phyloP scores from a whole-genome alignment of 257 asterid species.

The Solanum chmielewskii region DNA sequence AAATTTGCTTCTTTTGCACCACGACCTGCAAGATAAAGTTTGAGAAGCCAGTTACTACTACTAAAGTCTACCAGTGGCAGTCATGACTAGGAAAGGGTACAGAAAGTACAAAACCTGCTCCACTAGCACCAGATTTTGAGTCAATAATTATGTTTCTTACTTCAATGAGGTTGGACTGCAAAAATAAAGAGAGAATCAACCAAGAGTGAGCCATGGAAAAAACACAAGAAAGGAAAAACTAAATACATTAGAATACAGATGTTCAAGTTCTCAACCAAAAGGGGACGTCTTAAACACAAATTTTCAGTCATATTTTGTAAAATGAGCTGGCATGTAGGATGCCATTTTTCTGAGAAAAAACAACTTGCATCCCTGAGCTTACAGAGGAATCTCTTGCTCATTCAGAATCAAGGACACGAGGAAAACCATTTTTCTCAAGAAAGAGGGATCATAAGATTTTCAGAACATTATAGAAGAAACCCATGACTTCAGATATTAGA shows the following conservation, averaged over 20 bases:
- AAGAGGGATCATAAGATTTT: background rate
- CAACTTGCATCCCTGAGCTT: background rate
- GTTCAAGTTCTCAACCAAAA: background rate
- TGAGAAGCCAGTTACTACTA: slow-evolving; percentile 1
- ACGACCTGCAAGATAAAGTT: slow-evolving; percentile 44
- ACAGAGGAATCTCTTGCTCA: background rate
- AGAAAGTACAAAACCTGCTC: slow-evolving; percentile 62
- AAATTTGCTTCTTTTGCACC: slow-evolving; percentile 94
- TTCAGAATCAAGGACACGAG: background rate
- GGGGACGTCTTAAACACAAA: background rate
- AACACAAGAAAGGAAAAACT: background rate
- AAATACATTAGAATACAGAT: background rate
- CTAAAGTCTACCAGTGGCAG: background rate
- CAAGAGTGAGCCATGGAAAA: background rate
- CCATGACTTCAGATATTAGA: background rate
- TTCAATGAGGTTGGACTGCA: slow-evolving; percentile 78
- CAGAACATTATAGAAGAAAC: background rate
- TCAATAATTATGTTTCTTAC: slow-evolving; percentile 74
- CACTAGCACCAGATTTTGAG: slow-evolving; percentile 95
- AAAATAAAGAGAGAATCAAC: background rate
- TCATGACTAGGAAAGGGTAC: background rate
- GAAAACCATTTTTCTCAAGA: background rate
- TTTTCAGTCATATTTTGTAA: background rate
- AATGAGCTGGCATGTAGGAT: background rate
- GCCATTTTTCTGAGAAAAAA: background rate